These are phyloP conservation scores for Cercospora citrullina DNA, from an alignment of 2,329 filamentous ascomycete genomes.

Conservation along the genomic window DNA sequence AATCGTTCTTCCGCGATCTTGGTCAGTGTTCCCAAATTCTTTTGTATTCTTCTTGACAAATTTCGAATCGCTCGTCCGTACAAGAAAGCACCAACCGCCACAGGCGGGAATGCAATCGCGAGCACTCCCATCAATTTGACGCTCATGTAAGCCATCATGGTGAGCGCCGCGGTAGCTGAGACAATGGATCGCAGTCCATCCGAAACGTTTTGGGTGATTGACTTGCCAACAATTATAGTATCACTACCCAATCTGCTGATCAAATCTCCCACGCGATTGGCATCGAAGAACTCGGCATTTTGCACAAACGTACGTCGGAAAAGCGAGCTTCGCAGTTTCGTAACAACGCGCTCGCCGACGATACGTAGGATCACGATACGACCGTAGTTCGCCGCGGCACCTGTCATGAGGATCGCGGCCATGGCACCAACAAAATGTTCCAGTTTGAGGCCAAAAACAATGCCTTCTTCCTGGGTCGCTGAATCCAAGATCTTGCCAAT, in stretches of 20 bases:
- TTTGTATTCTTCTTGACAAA: slow-evolving; percentile 88
- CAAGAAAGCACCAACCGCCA: slow-evolving; percentile 86
- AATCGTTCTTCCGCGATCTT: slow-evolving; percentile 98
- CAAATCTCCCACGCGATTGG: slow-evolving; percentile 91
- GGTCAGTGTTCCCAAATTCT: slow-evolving; percentile 85
- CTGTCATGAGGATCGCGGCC: slow-evolving; percentile 70
- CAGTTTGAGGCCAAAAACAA: slow-evolving; percentile 79
- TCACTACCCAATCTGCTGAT: slow-evolving; percentile 95
- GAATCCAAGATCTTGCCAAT: slow-evolving; percentile 95
- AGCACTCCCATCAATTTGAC: slow-evolving; percentile 86
- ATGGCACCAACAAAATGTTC: slow-evolving; percentile 86
- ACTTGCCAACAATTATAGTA: slow-evolving; percentile 97
- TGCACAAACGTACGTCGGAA: slow-evolving; percentile 94
- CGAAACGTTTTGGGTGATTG: slow-evolving; percentile 95
- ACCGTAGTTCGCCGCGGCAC: slow-evolving; percentile 88
- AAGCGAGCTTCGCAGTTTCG: slow-evolving; percentile 81
- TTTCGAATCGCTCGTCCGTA: slow-evolving; percentile 88
- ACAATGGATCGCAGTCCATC: slow-evolving; percentile 91
- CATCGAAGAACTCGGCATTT: slow-evolving; percentile 98
- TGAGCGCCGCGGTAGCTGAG: slow-evolving; percentile 84
- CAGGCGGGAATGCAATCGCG: slow-evolving; percentile 82
- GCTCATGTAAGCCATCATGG: slow-evolving; percentile 94
- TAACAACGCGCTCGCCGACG: slow-evolving; percentile 91
- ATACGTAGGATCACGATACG: slow-evolving; percentile 91
- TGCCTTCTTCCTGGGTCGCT: slow-evolving; percentile 71